phyloP scores from a whole-genome alignment of 2,329 filamentous ascomycete genomes.

The Fonsecaea pedrosoi region DNA sequence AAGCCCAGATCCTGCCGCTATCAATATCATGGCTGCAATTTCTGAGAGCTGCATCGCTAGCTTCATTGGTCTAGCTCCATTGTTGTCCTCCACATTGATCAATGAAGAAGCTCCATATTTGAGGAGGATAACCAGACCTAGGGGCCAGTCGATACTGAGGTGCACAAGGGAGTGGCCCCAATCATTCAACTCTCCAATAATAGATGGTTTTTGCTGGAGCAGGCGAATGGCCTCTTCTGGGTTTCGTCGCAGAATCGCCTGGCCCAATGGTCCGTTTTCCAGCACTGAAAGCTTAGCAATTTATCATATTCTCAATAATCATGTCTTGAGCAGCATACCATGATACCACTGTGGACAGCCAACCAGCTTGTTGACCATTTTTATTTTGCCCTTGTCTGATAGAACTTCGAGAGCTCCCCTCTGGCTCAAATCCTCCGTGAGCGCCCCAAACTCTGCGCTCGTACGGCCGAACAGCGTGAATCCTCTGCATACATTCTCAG shows the following conservation, averaged over 20 bases:
- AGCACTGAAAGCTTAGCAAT: conserved; percentile 8
- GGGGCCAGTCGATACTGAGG: conserved; percentile 8
- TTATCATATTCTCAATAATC: no score
- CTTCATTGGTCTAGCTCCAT: background rate
- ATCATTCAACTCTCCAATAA: background rate
- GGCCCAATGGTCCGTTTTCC: conserved; percentile 7
- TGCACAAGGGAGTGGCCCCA: conserved; percentile 9
- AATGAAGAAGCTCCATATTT: conserved; percentile 5
- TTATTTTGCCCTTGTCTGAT: background rate
- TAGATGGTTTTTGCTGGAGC: background rate
- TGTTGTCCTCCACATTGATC: background rate
- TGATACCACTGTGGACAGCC: background rate
- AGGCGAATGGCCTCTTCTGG: conserved; percentile 1
- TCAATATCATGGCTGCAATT: background rate
- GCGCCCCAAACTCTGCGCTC: background rate
- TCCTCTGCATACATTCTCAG: background rate
- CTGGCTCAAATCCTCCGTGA: background rate
- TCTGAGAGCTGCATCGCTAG: no score
- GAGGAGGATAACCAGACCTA: conserved; percentile 7
- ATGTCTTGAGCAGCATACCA: background rate
- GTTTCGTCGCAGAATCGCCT: background rate
- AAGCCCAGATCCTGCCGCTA: background rate
- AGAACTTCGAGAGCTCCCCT: background rate
- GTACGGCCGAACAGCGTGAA: background rate
- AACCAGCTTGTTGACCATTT: background rate